Base-by-base conservation (phyloP, 805 yeast species). In the Candida nemodendra region DNA sequence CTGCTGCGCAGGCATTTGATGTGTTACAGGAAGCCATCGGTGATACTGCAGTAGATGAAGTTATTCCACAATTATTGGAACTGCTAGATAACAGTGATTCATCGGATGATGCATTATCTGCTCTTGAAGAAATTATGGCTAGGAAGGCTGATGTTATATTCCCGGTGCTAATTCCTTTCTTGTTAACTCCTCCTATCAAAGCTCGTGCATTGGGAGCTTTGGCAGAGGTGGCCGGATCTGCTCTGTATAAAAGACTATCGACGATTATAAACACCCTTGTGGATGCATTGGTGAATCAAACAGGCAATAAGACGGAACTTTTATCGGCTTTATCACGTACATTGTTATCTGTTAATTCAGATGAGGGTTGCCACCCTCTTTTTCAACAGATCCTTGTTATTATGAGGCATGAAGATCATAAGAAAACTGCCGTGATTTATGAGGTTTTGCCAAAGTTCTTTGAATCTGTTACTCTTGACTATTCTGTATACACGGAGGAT, bases 1-100 rank as follows among this genome's bases (percentile, higher is more conserved):
- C 96, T 12, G 95, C 99, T 15, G 96, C 96, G 3, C 72, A 72
- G 30, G 90, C 96, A 0, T 91, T 93, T 56, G 98, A 93, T 53
- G 81, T 80, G 5, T 78, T 89, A 53, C 96, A 90, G 59, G 82
- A 78, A 38, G 73, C 78, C 38, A 72, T 89, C 50, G 98, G 97
- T 39, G 82, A 82, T 53, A 72, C 74, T 30, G 96, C 95, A 5
- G 81, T 89, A 48, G 97, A 91, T 59, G 90, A 85, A 53, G 74
- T 93, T 47, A 69, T 93, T 50, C 99, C 99, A 16, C 78, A 81
- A 53, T 72, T 93, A 59, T 72, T 93, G 57, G 72, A 71, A 39
- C 72, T 81, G 75, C 69, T 91, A 50, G 81, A 83, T 2, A 40
- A 42, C 30, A 38, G 45, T 17, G 59, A 51, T 19, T 68, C 66